Conservation (phyloP, 768 basidiomycete species). For the Boletus reticuloceps region DNA sequence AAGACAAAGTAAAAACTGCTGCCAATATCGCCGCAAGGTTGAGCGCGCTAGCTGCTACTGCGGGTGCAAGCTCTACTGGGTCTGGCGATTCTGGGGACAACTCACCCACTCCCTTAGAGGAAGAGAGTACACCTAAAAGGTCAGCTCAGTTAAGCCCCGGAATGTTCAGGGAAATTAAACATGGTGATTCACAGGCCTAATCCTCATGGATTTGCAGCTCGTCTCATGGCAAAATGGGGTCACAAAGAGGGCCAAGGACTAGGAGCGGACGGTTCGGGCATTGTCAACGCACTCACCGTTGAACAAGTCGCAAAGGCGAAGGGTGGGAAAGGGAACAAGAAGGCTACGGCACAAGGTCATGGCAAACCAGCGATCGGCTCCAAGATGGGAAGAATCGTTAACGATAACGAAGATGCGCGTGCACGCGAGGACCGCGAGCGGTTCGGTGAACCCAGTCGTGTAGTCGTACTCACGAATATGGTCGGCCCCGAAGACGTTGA, state of each 20-base stretch:
- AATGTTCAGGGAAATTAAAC: neutral
- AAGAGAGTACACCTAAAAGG: constrained; percentile 24
- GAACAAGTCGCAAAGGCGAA: constrained; percentile 52
- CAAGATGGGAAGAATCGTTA: constrained; percentile 87
- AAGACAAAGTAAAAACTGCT: constrained; percentile 72
- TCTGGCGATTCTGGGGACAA: constrained; percentile 24
- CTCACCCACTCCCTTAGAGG: constrained; percentile 28
- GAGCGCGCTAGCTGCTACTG: constrained; percentile 47
- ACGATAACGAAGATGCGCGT: constrained; percentile 83
- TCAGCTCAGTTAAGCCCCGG: neutral
- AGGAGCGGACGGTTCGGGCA: constrained; percentile 79
- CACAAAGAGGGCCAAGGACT: constrained; percentile 93
- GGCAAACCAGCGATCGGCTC: constrained; percentile 45
- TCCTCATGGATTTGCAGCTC: constrained; percentile 75
- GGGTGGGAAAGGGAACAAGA: constrained; percentile 36
- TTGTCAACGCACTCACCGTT: constrained; percentile 84
- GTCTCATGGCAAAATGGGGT: constrained; percentile 95
- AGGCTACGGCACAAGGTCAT: constrained; percentile 35
- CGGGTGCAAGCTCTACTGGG: constrained; percentile 20
- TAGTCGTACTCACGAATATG: constrained; percentile 89
- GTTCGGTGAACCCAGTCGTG: constrained; percentile 87
- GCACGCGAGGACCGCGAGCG: constrained; percentile 71
- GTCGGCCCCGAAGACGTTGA: constrained; percentile 80
- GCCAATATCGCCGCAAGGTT: constrained; percentile 81
- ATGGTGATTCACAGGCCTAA: constrained; percentile 41